Conservation (phyloP, 2,329 filamentous ascomycete genomes). For the Plenodomus tracheiphilus region DNA sequence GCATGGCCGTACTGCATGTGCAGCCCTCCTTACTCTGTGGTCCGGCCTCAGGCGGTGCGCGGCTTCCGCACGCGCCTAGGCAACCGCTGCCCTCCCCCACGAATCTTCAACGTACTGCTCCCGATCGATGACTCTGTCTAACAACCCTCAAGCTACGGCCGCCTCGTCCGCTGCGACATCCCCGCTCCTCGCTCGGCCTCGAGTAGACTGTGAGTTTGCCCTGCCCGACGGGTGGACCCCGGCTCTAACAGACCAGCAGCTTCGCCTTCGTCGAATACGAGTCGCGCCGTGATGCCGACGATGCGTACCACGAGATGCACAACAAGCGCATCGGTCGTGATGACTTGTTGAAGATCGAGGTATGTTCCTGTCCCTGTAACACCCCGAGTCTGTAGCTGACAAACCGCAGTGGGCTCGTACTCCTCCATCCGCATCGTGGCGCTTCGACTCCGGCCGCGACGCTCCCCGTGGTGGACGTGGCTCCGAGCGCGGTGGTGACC, state of each 20-base stretch:
- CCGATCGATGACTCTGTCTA: slow-evolving; percentile 47
- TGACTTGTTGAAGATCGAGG: slow-evolving; percentile 96
- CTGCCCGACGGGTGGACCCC: neutral
- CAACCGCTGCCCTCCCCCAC: slow-evolving; percentile 24
- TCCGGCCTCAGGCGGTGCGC: slow-evolving; percentile 6
- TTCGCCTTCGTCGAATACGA: slow-evolving; percentile 99
- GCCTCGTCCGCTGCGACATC: slow-evolving; percentile 97
- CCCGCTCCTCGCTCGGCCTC: slow-evolving; percentile 91
- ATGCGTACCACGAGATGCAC: slow-evolving; percentile 99
- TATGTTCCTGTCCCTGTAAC: slow-evolving; percentile 47
- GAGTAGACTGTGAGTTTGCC: slow-evolving; percentile 84
- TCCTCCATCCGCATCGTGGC: slow-evolving; percentile 96
- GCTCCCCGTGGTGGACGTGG: slow-evolving; percentile 30
- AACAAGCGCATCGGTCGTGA: slow-evolving; percentile 98
- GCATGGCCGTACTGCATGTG: neutral
- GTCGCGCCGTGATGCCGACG: slow-evolving; percentile 95
- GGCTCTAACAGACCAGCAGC: slow-evolving; percentile 57
- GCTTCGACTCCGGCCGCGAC: slow-evolving; percentile 79
- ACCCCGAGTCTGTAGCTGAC: slow-evolving; percentile 19
- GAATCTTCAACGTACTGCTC: slow-evolving; percentile 21
- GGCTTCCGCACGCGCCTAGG: slow-evolving; percentile 8
- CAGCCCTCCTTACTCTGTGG: neutral
- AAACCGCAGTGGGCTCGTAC: slow-evolving; percentile 89
- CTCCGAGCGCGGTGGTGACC: slow-evolving; percentile 67
- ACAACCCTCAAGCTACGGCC: slow-evolving; percentile 77